Evolutionary conservation across 345 rosid genomes (phyloP), one percentile per base, ranked within the genome.

Genomic region (Lepidium sativum): DNA sequence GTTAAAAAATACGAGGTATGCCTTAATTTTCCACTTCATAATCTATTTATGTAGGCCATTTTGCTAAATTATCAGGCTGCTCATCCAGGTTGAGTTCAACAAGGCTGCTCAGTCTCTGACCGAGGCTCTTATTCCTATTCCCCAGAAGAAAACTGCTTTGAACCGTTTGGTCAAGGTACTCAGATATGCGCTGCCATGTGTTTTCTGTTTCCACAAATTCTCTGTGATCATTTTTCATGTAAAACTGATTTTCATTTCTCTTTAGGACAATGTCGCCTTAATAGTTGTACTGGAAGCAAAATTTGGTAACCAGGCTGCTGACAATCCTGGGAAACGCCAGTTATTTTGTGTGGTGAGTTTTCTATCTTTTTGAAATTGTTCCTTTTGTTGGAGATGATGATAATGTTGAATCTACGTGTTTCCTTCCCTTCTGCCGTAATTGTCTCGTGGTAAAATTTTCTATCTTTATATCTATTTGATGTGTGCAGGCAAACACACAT

Each of bases 61-160:
- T 13, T 70, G 47, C 65, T 77, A 61, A 72, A 51, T 31, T 49
- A 9, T 42, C 27, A 6, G 32, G 54, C 51, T 29, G 45, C 43
- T 40, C 60, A 10, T 74, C 72, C 78, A 94, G 99, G 99, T 94
- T 81, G 99, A 94, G 65, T 94, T 94, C 76, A 94, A 90, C 66
- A 94, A 88, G 75, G 99, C 99, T 77, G 96, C 99, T 20, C 99
- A 94, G 73, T 94, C 99, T 57, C 77, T 94, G 83, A 90, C 97
- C 4, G 99, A 90, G 58, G 97, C 89, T 49, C 76, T 84, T 35
- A 83, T 90, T 59, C 97, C 91, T 72, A 72, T 77, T 71, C 63
- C 85, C 20, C 97, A 94, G 79, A 88, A 86, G 81, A 94, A 85
- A 80, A 60, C 76, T 83, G 96, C 99, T 80, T 79, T 94, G 54